phyloP scores from a whole-genome alignment of 2,329 filamentous ascomycete species.

The Curvularia verruculosa region DNA sequence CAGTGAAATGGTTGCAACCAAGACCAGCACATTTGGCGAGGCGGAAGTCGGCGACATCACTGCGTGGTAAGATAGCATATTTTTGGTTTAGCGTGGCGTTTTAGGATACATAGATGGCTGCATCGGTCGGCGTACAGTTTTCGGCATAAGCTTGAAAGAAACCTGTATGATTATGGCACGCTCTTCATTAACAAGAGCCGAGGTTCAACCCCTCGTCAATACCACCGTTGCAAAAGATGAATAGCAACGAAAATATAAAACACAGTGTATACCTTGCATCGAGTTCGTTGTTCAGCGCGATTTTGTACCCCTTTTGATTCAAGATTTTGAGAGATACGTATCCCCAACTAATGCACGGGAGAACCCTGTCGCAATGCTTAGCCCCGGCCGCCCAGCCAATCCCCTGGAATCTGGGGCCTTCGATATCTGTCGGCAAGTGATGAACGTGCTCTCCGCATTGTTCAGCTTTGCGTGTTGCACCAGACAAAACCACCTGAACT shows the following conservation, averaged over 20 bases:
- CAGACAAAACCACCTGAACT: conserved; percentile 3
- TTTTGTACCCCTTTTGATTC: too few relatives aligned
- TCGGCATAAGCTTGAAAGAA: conserved; percentile 50
- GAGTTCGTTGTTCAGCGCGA: too few relatives aligned
- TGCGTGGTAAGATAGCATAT: conserved; percentile 69
- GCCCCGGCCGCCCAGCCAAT: not conserved
- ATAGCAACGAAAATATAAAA: not conserved
- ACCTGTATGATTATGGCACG: conserved; percentile 32
- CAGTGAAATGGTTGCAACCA: conserved; percentile 66
- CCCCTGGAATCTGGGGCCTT: not conserved
- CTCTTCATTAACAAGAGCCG: conserved; percentile 27
- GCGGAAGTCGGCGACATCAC: conserved; percentile 96
- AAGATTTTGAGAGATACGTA: not conserved
- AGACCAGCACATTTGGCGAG: conserved; percentile 92
- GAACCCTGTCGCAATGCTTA: not conserved
- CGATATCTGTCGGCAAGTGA: not conserved
- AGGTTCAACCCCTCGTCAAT: conserved; percentile 46
- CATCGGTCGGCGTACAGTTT: conserved; percentile 35
- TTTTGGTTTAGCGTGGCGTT: conserved; percentile 36
- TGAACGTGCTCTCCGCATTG: not conserved
- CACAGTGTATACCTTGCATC: not conserved
- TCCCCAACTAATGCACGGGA: not conserved
- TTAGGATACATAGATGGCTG: conserved; percentile 13
- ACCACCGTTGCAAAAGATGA: not conserved
- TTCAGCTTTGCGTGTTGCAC: not conserved